A percentile compares a stretch with the other conserved stretches of the same genome.
phyloP scores from a whole-genome alignment of 371 early-diverging fungal genomes.

The Lichtheimia hyalospora region DNA sequence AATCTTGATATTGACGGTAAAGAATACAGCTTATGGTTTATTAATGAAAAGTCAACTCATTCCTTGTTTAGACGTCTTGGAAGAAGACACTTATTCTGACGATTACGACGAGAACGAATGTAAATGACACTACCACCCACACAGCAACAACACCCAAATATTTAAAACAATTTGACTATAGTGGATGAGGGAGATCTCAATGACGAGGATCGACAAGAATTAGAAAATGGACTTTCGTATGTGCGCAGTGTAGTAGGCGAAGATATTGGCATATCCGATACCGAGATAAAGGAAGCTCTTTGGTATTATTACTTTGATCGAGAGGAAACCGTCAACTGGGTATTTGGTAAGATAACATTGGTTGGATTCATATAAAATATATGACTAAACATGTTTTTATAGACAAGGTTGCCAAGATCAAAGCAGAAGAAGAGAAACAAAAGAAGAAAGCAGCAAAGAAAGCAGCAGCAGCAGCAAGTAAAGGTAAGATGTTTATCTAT shows the following conservation, averaged over 20 bases:
- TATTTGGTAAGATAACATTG: constrained; percentile 51
- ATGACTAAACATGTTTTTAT: background rate
- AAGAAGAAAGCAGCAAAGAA: constrained; percentile 39
- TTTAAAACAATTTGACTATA: constrained; percentile 4
- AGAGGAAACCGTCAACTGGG: constrained; percentile 55
- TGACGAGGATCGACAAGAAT: constrained; percentile 46
- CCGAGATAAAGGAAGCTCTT: constrained; percentile 65
- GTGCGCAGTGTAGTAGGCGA: constrained; percentile 57
- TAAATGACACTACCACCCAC: constrained; percentile 2
- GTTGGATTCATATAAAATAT: background rate
- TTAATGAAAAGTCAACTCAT: no score
- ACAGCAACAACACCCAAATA: background rate
- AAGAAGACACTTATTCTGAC: constrained; percentile 60
- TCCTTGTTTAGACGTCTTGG: constrained; percentile 63
- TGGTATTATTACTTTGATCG: constrained; percentile 68
- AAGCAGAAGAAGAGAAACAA: constrained; percentile 44
- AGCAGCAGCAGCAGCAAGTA: constrained; percentile 14
- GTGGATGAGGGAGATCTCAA: constrained; percentile 40
- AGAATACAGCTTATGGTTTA: no score
- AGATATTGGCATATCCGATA: constrained; percentile 37
- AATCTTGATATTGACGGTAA: constrained; percentile 72
- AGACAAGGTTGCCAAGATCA: constrained; percentile 40
- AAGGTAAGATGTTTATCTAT: constrained; percentile 23
- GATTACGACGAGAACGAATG: constrained; percentile 56
- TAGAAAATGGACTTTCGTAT: constrained; percentile 54